Conservation (phyloP, 1,284 basidiomycete species). For the Kwoniella shivajii region DNA sequence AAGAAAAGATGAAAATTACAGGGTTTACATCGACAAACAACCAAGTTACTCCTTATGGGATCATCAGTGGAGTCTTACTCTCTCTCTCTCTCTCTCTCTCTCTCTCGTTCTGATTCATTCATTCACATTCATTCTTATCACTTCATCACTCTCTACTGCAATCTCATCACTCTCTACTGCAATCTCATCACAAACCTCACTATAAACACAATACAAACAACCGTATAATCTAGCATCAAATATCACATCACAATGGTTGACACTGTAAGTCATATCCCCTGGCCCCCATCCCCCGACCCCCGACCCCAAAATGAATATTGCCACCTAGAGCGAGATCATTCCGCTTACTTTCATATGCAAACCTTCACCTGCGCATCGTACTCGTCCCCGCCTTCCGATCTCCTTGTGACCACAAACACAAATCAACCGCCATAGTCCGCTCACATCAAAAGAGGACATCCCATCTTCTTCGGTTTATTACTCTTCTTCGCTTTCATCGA, state of each 20-base stretch:
- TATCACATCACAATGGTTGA: slow-evolving; percentile 27
- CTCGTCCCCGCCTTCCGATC: background rate
- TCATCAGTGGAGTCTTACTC: too few species aligned
- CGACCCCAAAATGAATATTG: too few species aligned
- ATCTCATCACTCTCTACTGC: too few species aligned
- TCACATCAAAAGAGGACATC: slow-evolving; percentile 46
- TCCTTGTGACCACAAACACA: background rate
- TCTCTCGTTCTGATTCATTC: background rate
- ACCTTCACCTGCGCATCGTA: background rate
- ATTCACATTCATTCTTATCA: background rate
- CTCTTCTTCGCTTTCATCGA: slow-evolving; percentile 50
- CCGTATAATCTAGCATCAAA: background rate
- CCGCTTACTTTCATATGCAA: background rate
- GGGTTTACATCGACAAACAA: too few species aligned
- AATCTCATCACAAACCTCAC: too few species aligned
- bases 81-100: too few species aligned
- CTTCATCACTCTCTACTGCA: background rate
- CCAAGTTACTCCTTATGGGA: too few species aligned
- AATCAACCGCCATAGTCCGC: slow-evolving; percentile 20
- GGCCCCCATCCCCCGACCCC: too few species aligned
- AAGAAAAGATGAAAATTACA: too few species aligned
- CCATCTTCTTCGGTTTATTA: slow-evolving; percentile 46
- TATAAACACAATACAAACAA: too few species aligned
- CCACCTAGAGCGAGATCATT: background rate
- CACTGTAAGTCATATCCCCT: slow-evolving; percentile 19